Base-by-base conservation (phyloP, 2,329 filamentous ascomycete species). In the Aspergillus novofumigatus region DNA sequence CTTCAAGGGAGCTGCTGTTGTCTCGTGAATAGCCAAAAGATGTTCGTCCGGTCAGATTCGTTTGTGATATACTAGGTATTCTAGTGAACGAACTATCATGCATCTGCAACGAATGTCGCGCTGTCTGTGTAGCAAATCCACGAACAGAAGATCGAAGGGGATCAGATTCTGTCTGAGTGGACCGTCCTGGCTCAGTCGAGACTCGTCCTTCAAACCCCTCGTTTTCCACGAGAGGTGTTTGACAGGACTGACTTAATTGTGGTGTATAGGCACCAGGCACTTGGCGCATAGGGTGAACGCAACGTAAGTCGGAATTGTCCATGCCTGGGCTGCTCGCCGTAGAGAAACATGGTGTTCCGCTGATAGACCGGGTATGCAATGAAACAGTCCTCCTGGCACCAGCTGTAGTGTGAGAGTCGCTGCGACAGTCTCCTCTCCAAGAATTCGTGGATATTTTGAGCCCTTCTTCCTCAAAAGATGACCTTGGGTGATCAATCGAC, bases 251-350 rank as follows among this genome's bases (percentile, higher is more conserved):
- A 48, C 77, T 76, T 35, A 79, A 70, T 23, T 81, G 80, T 42
- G 82, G 80, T 3, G 81, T 83, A 69, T 81, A 83, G 8, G 80
- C 77, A 50, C 79, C 75, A 10, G 81, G 82, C 3, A 78, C 79
- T 63, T 83, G 82, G 53, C 81, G 80, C 76, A 85, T 80, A 1
- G 81, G 78, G 62, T 83, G 80, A 52, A 82, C 73, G 64, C 82
- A 83, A 38, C 80, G 77, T 29, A 78, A 78, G 26, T 77, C 78
- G 2, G 80, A 79, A 32, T 78, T 77, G 57, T 75, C 77, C 59
- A 77, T 75, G 59, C 75, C 78, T 4, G 81, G 80, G 47, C 74
- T 68, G 20, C 72, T 72, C 1, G 63, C 75, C 4, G 73, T 78
- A 6, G 81, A 84, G 62, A 79, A 77, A 59, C 83, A 79, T 32